These are phyloP conservation scores for Flaveria robusta DNA, from an alignment of 129 eudicot species.

Conservation along the genomic window DNA sequence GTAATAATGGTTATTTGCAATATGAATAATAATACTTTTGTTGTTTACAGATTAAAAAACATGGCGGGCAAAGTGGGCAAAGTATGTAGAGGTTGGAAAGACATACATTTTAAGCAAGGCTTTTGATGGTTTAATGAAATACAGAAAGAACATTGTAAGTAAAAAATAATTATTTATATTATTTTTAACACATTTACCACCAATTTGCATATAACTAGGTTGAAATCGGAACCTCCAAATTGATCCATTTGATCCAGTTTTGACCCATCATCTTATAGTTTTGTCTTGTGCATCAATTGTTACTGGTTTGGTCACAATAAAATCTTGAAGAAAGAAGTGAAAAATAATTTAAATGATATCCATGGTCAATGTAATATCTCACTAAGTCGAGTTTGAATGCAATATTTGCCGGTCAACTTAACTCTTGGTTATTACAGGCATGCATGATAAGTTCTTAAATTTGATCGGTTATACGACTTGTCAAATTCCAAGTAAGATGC, in stretches of 20 bases:
- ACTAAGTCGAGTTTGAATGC: conserved; percentile 7
- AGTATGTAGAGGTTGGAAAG: too few relatives aligned
- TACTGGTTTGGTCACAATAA: conserved; percentile 45
- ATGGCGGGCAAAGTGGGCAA: too few relatives aligned
- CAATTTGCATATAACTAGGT: not conserved
- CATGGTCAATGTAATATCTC: conserved; percentile 25
- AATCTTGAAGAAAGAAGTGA: conserved; percentile 35
- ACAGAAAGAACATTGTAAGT: too few relatives aligned
- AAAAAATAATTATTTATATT: too few relatives aligned
- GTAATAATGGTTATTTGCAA: too few relatives aligned
- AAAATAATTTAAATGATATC: conserved; percentile 39
- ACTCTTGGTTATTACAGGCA: not conserved
- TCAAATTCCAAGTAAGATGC: not conserved
- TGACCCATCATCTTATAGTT: not conserved
- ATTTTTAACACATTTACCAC: too few relatives aligned
- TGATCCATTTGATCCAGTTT: not conserved
- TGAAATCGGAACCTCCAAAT: not conserved
- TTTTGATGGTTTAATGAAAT: too few relatives aligned
- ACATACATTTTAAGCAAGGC: too few relatives aligned
- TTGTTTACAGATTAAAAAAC: too few relatives aligned
- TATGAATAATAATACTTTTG: too few relatives aligned
- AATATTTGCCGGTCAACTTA: not conserved
- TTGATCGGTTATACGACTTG: not conserved
- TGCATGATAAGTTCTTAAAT: not conserved
- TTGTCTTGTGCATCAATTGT: not conserved